Evolutionary conservation across 495 filamentous ascomycete species (phyloP), one percentile per base, ranked within the genome.

Genomic region (Penicillium odoratum): DNA sequence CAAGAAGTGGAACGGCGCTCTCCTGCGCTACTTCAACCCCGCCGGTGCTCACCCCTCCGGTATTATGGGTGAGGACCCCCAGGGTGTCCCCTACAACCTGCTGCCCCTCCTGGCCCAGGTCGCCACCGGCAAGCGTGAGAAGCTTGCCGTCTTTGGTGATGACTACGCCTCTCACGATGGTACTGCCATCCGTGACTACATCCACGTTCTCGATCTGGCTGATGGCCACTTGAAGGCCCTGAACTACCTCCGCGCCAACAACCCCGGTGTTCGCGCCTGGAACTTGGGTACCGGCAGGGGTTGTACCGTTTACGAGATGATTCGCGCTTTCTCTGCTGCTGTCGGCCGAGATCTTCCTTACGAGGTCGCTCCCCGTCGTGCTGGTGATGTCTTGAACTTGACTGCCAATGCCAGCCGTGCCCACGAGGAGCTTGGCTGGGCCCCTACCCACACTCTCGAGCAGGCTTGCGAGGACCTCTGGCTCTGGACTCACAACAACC

Each of bases 41-140:
- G 90, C 89, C 53, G 94, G 94, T 68, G 88, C 92, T 33, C 94
- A 98, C 74, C 94, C 94, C 47, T 93, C 85, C 69, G 94, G 94
- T 58, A 85, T 98, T 74, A 98, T 98, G 95, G 94, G 94, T 53
- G 94, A 98, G 76, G 93, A 98, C 74, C 94, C 94, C 34, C 89
- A 93, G 71, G 94, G 94, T 60, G 86, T 96, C 29, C 94, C 94
- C 3, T 98, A 91, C 81, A 98, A 98, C 79, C 80, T 98, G 56
- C 85, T 98, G 21, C 94, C 94, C 7, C 80, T 98, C 58, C 83
- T 98, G 29, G 94, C 92, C 36, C 94, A 98, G 76, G 94, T 98
- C 15, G 94, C 94, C 34, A 91, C 93, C 29, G 95, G 94, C 58
- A 92, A 96, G 72, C 85, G 94, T 59, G 91, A 96, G 68, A 98